These are phyloP conservation scores for Scenedesmus sp. DNA, from an alignment of 163 green algal genomes.

Conservation along the genomic window DNA sequence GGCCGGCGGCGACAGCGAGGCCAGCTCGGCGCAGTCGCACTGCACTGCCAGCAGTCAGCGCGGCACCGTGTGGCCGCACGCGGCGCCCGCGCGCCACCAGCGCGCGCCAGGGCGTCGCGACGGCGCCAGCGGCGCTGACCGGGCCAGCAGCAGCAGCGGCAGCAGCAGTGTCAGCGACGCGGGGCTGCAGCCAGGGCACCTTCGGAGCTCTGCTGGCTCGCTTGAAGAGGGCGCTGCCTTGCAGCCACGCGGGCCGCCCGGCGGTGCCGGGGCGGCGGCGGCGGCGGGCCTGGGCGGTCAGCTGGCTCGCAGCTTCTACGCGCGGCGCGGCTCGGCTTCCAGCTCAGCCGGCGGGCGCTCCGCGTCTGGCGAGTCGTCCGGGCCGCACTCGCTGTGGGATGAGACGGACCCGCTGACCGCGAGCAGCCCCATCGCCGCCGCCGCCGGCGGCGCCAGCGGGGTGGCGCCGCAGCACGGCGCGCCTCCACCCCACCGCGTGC, in stretches of 20 bases:
- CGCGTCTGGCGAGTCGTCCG: too few relatives aligned
- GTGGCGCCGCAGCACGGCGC: too few relatives aligned
- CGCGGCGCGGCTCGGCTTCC: background rate
- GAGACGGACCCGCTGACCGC: slow-evolving; percentile 21
- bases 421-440: background rate
- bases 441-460: too few relatives aligned
- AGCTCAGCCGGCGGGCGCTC: too few relatives aligned
- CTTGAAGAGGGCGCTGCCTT: too few relatives aligned
- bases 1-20: too few relatives aligned
- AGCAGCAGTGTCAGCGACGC: slow-evolving; percentile 32
- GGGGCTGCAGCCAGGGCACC: background rate
- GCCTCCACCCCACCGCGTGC: too few relatives aligned
- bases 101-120: background rate
- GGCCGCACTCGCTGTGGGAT: slow-evolving; percentile 27
- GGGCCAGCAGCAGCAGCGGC: slow-evolving; percentile 9
- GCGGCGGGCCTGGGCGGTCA: background rate
- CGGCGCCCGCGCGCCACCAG: background rate
- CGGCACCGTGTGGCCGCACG: slow-evolving; percentile 33
- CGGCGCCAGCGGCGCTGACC: background rate
- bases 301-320: slow-evolving; percentile 18
- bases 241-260: too few relatives aligned
- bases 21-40: slow-evolving; percentile 1
- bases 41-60: slow-evolving; percentile 26
- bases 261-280: too few relatives aligned
- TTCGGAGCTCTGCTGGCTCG: too few relatives aligned